Base-by-base conservation (phyloP, 257 asterid genomes). In the Cordia subcordata region DNA sequence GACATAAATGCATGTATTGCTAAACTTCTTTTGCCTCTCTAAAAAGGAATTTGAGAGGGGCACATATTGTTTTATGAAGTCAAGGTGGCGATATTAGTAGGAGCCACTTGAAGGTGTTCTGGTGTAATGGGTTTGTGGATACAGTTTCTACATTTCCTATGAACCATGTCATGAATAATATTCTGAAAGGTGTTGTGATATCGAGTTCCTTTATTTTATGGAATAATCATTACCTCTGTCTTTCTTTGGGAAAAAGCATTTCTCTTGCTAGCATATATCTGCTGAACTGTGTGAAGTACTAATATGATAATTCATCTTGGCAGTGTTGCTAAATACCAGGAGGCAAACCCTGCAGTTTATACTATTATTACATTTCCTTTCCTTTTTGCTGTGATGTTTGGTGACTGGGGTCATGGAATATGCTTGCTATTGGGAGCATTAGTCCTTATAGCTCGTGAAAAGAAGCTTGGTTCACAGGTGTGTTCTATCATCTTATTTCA, bases 331-430 rank as follows among this genome's bases (percentile, higher is more conserved):
- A 86, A 83, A 68, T 93, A 93, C 66, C 94, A 90, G 85, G 99
- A 93, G 82, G 93, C 92, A 56, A 93, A 93, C 68, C 97, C 99
- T 74, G 95, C 99, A n/a, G 95, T 93, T 68, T 93, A 83, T 79
- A 75, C 99, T 10, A 72, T 87, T 53, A 56, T 93, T 68, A 90
- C 99, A 53, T 93, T 89, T 81, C 99, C 99, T 6, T 93, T 93
- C 77, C 96, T 93, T 75, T 93, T 93, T 63, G 99, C 97, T 60
- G 96, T 93, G 79, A 93, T 93, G 99, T 93, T 93, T 73, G 99
- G 99, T 49, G 99, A 93, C 72, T 93, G 99, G 99, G 99, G 99
- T 63, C 99, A 93, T 77, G 99, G 99, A 65, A 75, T 87, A 67
- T 93, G 97, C 79, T 72, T 93, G 68, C 77, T 93, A 37, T 68